Evolutionary conservation across 2,329 filamentous ascomycete genomes (phyloP).

Genomic region (Cryphonectria radicalis): DNA sequence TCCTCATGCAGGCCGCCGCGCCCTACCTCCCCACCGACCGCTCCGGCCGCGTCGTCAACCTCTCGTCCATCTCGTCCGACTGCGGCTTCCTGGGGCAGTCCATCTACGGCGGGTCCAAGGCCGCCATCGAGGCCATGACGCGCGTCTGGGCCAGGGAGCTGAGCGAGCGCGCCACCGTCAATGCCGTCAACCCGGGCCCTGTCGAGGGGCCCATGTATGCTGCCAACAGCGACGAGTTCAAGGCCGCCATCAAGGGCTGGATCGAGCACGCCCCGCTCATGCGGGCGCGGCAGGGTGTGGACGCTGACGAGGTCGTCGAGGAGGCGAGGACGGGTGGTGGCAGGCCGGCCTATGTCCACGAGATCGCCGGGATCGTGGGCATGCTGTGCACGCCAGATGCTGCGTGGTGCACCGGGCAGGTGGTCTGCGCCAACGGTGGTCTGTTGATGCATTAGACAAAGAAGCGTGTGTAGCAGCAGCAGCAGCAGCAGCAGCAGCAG

Average conservation of each 20-base stretch:
- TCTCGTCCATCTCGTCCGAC: conserved; percentile 59
- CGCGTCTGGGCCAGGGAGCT: conserved; percentile 63
- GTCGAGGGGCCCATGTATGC: conserved; percentile 59
- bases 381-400: conserved; percentile 75
- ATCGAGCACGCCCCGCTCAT: conserved; percentile 64
- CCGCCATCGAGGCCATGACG: conserved; percentile 63
- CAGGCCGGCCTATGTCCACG: conserved; percentile 66
- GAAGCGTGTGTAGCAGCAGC: not conserved
- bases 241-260: conserved; percentile 47
- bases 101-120: conserved; percentile 63
- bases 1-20: conserved; percentile 74
- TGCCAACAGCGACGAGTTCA: conserved; percentile 47
- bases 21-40: conserved; percentile 73
- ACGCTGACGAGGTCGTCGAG: conserved; percentile 64
- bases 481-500: not conserved
- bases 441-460: conserved; percentile 52
- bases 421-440: conserved; percentile 80
- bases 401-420: conserved; percentile 79
- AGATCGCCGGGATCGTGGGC: conserved; percentile 76
- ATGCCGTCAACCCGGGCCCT: conserved; percentile 61
- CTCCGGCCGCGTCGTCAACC: conserved; percentile 59
- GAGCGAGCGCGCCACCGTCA: conserved; percentile 56
- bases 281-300: conserved; percentile 62
- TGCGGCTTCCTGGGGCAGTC: conserved; percentile 59
- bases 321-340: conserved; percentile 59